phyloP scores from a whole-genome alignment of 2,329 filamentous ascomycete genomes.

The Talaromyces marneffei region DNA sequence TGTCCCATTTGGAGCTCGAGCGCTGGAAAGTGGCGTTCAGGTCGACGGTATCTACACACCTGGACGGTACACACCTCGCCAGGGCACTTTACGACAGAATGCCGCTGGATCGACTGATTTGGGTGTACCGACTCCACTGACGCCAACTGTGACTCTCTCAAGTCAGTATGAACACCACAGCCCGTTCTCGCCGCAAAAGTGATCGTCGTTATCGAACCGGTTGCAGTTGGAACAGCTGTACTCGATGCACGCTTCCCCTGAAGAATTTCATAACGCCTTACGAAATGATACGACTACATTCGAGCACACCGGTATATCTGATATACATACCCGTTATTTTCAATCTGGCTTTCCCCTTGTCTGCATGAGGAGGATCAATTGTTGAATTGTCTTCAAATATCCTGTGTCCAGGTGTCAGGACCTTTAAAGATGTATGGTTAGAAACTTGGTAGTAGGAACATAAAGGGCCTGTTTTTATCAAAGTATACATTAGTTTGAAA shows the following conservation, averaged over 20 bases:
- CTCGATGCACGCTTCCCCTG: background rate
- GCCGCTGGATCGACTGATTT: constrained; percentile 21
- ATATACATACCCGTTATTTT: background rate
- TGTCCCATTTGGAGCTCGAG: constrained; percentile 79
- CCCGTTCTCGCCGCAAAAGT: background rate
- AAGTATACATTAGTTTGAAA: background rate
- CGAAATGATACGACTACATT: background rate
- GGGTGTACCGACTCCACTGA: constrained; percentile 10
- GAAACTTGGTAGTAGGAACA: background rate
- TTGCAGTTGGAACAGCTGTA: background rate
- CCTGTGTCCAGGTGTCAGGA: background rate
- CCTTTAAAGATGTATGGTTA: background rate
- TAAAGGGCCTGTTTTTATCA: background rate
- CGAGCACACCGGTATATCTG: background rate
- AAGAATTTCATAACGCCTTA: background rate
- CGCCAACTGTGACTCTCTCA: constrained; percentile 4
- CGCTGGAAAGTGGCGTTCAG: constrained; percentile 74
- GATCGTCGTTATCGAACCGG: background rate
- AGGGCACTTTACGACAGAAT: constrained; percentile 18
- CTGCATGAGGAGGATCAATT: background rate
- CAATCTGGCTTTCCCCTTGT: background rate
- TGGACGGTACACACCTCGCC: constrained; percentile 36
- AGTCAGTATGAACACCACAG: background rate
- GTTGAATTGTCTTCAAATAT: background rate
- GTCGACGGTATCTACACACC: constrained; percentile 81